These are phyloP conservation scores for Clarireedia homoeocarpa DNA, from an alignment of 2,329 filamentous ascomycete species.

Conservation along the genomic window DNA sequence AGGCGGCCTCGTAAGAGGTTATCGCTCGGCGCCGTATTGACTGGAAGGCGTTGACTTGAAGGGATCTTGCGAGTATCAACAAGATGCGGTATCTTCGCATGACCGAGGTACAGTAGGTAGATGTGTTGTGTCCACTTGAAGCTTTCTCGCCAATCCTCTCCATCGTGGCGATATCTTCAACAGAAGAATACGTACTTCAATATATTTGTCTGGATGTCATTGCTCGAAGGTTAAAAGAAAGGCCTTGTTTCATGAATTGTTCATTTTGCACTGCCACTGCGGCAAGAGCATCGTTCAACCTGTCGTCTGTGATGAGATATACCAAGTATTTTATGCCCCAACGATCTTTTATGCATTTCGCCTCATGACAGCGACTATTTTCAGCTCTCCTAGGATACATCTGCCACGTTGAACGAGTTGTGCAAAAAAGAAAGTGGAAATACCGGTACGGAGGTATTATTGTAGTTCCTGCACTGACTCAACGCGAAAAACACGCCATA, in stretches of 20 bases:
- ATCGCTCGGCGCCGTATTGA: not conserved
- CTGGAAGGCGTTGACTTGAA: not conserved
- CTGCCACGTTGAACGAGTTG: not conserved
- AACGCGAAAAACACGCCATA: not conserved
- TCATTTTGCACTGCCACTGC: conserved; percentile 4
- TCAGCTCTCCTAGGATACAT: not conserved
- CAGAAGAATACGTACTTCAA: not conserved
- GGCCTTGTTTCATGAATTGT: not conserved
- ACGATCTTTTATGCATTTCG: conserved; percentile 5
- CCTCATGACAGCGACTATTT: not conserved
- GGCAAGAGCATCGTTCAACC: conserved; percentile 3
- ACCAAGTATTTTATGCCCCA: not conserved
- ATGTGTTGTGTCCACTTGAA: no score
- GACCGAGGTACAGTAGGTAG: no score
- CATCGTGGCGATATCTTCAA: not conserved
- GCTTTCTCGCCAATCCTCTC: not conserved
- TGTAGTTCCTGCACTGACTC: not conserved
- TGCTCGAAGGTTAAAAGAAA: not conserved
- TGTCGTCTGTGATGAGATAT: conserved; percentile 7
- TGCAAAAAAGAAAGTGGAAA: not conserved
- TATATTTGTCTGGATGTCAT: not conserved
- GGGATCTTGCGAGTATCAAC: no score
- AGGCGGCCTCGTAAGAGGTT: not conserved
- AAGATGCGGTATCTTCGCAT: no score
- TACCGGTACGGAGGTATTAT: not conserved